A percentile compares a stretch with the other conserved stretches of the same genome.
Evolutionary conservation across 257 asterid species (phyloP).

Genomic region (Nicotiana obtusifolia): DNA sequence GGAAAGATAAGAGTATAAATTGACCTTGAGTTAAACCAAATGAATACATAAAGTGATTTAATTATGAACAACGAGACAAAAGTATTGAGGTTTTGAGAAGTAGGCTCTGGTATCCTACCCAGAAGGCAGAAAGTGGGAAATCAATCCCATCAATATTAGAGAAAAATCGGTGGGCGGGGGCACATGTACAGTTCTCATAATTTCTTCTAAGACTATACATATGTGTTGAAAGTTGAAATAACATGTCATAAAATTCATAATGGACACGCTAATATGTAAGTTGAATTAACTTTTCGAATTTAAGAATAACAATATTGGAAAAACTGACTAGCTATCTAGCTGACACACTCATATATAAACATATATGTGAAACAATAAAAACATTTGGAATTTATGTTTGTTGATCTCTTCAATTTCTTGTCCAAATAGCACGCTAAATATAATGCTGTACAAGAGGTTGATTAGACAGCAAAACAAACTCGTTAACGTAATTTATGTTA

Average conservation of each 20-base stretch:
- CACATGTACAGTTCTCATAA: slow-evolving; percentile 1
- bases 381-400: background rate
- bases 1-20: background rate
- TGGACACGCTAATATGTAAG: background rate
- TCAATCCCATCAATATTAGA: background rate
- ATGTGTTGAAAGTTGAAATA: background rate
- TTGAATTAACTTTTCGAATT: background rate
- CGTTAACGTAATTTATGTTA: background rate
- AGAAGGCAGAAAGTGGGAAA: slow-evolving; percentile 5
- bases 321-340: background rate
- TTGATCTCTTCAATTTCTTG: background rate
- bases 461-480: background rate
- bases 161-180: background rate
- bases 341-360: no score
- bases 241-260: background rate
- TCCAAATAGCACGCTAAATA: background rate
- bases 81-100: background rate
- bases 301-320: background rate
- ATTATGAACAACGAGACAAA: slow-evolving; percentile 1
- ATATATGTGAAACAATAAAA: background rate
- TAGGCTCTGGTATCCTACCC: background rate
- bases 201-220: background rate
- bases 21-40: background rate
- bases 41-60: background rate
- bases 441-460: background rate